Evolutionary conservation across 1,284 basidiomycete species (phyloP).

Genomic region (Puccinia hordei): DNA sequence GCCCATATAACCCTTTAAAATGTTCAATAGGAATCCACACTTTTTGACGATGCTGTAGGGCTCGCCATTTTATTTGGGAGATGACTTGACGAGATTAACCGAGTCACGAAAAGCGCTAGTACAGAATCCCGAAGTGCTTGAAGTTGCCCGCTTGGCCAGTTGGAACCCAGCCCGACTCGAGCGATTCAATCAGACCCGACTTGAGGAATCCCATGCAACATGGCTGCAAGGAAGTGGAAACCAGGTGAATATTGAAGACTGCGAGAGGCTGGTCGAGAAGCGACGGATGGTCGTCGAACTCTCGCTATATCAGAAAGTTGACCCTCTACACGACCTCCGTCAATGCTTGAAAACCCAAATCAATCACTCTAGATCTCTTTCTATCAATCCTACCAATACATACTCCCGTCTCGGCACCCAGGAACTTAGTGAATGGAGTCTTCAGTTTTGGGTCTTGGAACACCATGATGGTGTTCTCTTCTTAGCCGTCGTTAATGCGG

Average conservation of each 20-base stretch:
- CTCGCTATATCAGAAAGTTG: constrained; percentile 20
- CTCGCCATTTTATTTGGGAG: constrained; percentile 46
- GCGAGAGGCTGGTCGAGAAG: constrained; percentile 26
- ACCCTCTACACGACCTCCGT: not conserved
- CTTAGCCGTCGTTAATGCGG: constrained; percentile 42
- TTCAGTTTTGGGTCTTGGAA: constrained; percentile 45
- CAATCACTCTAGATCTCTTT: not conserved
- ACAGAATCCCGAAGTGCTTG: constrained; percentile 34
- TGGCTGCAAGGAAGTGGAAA: not conserved
- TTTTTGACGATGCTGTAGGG: constrained; percentile 11
- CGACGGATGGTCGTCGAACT: constrained; percentile 29
- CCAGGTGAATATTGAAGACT: constrained; percentile 25
- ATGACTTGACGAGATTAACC: constrained; percentile 32
- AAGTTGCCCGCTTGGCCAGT: constrained; percentile 18
- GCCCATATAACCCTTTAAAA: not conserved
- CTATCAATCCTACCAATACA: not conserved
- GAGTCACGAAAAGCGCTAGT: constrained; percentile 30
- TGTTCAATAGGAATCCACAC: not conserved
- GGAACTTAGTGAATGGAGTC: constrained; percentile 17
- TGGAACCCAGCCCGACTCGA: constrained; percentile 26
- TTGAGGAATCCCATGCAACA: not conserved
- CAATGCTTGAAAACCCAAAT: not conserved
- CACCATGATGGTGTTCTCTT: constrained; percentile 29
- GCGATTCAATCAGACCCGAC: constrained; percentile 13
- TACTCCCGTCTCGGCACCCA: not conserved